Percentiles rank a stretch among this genome's conserved stretches.
Conservation (phyloP, 2,329 filamentous ascomycete genomes). For the Fusarium nodosum region DNA sequence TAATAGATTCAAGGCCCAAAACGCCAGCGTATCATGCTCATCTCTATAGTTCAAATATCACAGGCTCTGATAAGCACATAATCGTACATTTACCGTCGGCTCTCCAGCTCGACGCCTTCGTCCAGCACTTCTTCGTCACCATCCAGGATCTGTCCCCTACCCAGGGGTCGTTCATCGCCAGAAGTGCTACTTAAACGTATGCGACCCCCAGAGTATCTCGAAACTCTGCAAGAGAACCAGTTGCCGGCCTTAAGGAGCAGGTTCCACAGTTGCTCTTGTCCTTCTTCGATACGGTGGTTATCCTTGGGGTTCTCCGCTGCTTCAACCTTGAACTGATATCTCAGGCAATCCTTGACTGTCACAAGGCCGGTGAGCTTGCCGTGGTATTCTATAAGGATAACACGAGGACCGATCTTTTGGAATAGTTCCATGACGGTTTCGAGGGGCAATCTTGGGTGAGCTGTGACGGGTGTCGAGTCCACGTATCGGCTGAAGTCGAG, state of each 20-base stretch:
- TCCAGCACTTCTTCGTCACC: conserved; percentile 59
- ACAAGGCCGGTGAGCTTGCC: conserved; percentile 87
- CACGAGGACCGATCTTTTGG: conserved; percentile 95
- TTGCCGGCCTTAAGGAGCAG: conserved; percentile 65
- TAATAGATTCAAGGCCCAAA: conserved; percentile 31
- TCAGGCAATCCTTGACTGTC: conserved; percentile 96
- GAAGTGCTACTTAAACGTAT: conserved; percentile 63
- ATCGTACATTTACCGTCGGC: conserved; percentile 46
- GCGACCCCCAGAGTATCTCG: conserved; percentile 67
- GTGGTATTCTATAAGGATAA: conserved; percentile 92
- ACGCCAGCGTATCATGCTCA: conserved; percentile 43
- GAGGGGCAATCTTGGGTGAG: conserved; percentile 89
- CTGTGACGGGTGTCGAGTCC: conserved; percentile 88
- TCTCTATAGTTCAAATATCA: conserved; percentile 33
- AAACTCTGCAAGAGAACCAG: conserved; percentile 72
- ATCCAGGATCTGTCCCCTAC: conserved; percentile 61
- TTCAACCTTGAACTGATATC: conserved; percentile 97
- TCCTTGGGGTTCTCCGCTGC: conserved; percentile 80
- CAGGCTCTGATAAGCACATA: conserved; percentile 14
- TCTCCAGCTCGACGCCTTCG: conserved; percentile 61
- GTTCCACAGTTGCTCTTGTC: conserved; percentile 76
- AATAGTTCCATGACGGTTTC: conserved; percentile 99
- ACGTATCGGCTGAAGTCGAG: conserved; percentile 90
- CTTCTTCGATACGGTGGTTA: conserved; percentile 67
- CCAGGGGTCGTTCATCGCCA: conserved; percentile 56